Evolutionary conservation across 2,329 filamentous ascomycete species (phyloP), one percentile per base, ranked within the genome.

Genomic region (Monosporascus cannonballus): DNA sequence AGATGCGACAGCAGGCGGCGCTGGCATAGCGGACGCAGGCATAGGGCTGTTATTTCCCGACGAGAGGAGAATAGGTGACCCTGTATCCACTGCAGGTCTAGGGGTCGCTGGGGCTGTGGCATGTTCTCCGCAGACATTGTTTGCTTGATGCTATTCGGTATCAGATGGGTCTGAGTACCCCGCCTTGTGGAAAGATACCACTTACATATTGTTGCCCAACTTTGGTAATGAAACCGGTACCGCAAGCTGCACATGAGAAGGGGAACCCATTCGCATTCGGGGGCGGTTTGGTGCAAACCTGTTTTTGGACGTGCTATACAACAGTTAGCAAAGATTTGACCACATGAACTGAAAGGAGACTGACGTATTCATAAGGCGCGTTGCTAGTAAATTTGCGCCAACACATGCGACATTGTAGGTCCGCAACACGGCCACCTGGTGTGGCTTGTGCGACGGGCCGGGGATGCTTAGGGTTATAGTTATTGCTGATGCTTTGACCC

Each of bases 51-150:
- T 55, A 17, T 53, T 56, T 7, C 52, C 47, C 9, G 59, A 59
- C 6, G 51, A 52, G 24, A 54, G 14, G 18, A 55, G 46, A 25
- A 57, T 55, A 3, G 57, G 55, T 15, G 54, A 56, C 8, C 45
- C 50, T 17, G 54, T 17, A 25, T 49, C 53, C 7, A 41, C 48
- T 30, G 54, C 38, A 9, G 36, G 25, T 54, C 47, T 59, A 45
- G 65, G 59, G 14, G 56, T 60, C 48, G 60, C 54, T 53, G 60
- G 52, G 42, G 63, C 52, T 22, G 58, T 61, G 22, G 57, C 56
- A 52, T 74, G 73, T 3, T 65, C 57, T n/a, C 77, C 76, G 56
- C 79, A 83, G 3, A 79, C 73, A 3, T 66, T 61, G 50, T 72
- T 73, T 38, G 69, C 64, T 0, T 62, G 54, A 54, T 82, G 79